Base-by-base conservation (phyloP, 345 rosid genomes). In the Linum lewisii region DNA sequence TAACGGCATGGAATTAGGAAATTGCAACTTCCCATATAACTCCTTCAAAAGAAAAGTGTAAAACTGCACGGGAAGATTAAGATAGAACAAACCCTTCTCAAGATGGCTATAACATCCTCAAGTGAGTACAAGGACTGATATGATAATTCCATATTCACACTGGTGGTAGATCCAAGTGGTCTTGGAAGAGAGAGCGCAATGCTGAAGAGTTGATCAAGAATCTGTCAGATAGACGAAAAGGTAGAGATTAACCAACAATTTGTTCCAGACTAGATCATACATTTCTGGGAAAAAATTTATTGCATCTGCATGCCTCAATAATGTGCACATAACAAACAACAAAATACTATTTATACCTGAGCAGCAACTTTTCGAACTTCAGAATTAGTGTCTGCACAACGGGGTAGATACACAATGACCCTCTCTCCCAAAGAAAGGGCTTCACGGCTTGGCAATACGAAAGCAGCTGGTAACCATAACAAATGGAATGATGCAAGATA, bases 331-430 rank as follows among this genome's bases (percentile, higher is more conserved):
- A 24, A 26, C 13, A 66, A 62, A 25, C 58, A 61, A 60, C 65
- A 14, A 15, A 7, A 20, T 21, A 59, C 29, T 45, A 71, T 67
- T 59, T 66, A 63, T 68, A 92, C 98, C 95, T 92, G 88, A 19
- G 98, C 95, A 64, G 95, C 84, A 71, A 84, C 29, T 78, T 92
- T 92, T 72, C 96, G 83, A 66, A 92, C 90, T 84, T 88, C 95
- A 72, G 95, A 82, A 74, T 80, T 73, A 44, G 84, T 81, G 79
- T 92, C 98, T 45, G 95, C 96, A 77, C 98, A 92, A 63, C 98
- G 93, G 63, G 98, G 96, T 58, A 92, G 96, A 79, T 92, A 92
- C 61, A 73, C 75, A 45, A 92, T 84, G 65, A 88, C 87, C 59
- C 98, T 86, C 69, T 92, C 93, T 60, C 98, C 98, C 83, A 92